Evolutionary conservation across 2,329 filamentous ascomycete genomes (phyloP).

Genomic region (Aspergillus sp.): DNA sequence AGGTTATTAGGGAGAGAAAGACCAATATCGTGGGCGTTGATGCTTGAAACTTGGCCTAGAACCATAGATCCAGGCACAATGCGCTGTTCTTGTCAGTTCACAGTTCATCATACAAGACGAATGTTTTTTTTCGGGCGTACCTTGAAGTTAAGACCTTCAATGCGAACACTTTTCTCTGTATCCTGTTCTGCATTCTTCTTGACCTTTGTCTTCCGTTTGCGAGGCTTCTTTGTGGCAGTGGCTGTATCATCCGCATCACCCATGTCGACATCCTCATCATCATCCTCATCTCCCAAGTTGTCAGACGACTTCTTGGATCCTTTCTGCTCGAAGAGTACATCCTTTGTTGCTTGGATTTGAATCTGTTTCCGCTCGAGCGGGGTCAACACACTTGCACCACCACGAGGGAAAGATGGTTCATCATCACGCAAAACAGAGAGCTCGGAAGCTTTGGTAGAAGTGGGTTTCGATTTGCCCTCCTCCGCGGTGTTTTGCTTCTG

Average conservation of each 20-base stretch:
- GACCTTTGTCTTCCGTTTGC: constrained; percentile 35
- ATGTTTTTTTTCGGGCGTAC: constrained; percentile 42
- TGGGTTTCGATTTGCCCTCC: constrained; percentile 6
- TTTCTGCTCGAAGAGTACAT: constrained; percentile 84
- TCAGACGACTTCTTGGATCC: constrained; percentile 49
- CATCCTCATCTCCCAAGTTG: constrained; percentile 52
- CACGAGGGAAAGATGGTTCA: constrained; percentile 85
- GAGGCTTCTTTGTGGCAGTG: constrained; percentile 31
- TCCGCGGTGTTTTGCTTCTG: constrained; percentile 20
- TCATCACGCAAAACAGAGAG: constrained; percentile 61
- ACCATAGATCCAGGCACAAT: constrained; percentile 81
- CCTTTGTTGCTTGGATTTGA: constrained; percentile 83
- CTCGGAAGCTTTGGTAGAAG: constrained; percentile 25
- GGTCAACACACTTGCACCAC: constrained; percentile 83
- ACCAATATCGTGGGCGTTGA: constrained; percentile 73
- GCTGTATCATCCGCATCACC: constrained; percentile 40
- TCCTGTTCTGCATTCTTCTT: constrained; percentile 52
- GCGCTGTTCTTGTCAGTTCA: constrained; percentile 54
- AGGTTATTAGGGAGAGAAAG: constrained; percentile 90
- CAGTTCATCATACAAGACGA: neutral
- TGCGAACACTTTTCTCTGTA: constrained; percentile 57
- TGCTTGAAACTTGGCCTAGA: constrained; percentile 77
- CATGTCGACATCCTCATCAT: constrained; percentile 49
- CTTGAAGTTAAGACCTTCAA: constrained; percentile 88
- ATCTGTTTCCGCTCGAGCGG: constrained; percentile 96